Evolutionary conservation across 2,329 filamentous ascomycete species (phyloP).

Genomic region (Monilinia polystroma): DNA sequence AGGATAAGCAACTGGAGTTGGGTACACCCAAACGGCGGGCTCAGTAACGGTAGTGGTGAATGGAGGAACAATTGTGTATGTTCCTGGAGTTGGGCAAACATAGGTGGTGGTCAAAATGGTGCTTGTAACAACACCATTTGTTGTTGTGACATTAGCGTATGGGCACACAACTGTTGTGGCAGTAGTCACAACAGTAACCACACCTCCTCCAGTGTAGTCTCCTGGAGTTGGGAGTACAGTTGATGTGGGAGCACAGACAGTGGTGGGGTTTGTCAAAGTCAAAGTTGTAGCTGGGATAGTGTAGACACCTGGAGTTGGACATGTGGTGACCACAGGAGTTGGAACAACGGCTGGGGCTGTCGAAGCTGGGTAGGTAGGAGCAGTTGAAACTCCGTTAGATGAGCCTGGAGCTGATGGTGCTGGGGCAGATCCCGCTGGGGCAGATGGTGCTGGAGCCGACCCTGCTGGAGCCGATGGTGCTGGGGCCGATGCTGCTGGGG

Average conservation of each 20-base stretch:
- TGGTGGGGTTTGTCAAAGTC: constrained; percentile 64
- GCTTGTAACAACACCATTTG: constrained; percentile 60
- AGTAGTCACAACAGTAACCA: constrained; percentile 67
- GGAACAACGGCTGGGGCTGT: constrained; percentile 46
- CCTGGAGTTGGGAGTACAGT: constrained; percentile 62
- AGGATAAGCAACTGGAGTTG: constrained; percentile 60
- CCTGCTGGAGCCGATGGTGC: too few species aligned
- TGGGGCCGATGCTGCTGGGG: too few species aligned
- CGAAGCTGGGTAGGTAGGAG: constrained; percentile 25
- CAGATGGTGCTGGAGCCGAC: neutral
- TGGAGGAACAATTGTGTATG: constrained; percentile 68
- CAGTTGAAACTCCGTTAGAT: too few species aligned
- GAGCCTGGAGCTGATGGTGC: constrained; percentile 19
- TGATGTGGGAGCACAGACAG: constrained; percentile 62
- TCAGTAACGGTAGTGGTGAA: constrained; percentile 59
- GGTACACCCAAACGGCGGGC: constrained; percentile 60
- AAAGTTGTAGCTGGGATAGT: constrained; percentile 73
- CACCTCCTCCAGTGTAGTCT: constrained; percentile 68
- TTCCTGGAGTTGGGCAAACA: constrained; percentile 70
- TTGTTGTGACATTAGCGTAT: constrained; percentile 63
- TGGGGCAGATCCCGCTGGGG: neutral
- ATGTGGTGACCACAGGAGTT: constrained; percentile 51
- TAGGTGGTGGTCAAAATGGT: constrained; percentile 68
- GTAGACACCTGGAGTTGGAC: constrained; percentile 68
- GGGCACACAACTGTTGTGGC: constrained; percentile 69